Base-by-base conservation (phyloP, 306 rosid species). In the Oxytropis ochrocephala region DNA sequence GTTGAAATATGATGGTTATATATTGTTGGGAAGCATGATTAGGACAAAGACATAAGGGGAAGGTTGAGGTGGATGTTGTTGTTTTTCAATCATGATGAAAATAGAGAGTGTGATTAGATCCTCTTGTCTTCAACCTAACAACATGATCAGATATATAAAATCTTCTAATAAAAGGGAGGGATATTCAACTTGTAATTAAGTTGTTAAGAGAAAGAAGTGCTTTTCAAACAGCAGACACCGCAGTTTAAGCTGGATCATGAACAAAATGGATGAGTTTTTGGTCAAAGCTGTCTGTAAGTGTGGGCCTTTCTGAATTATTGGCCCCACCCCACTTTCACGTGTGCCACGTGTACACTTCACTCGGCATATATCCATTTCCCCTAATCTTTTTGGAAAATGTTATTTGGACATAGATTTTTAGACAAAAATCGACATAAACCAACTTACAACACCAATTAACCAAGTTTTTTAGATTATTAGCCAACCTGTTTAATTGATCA, bases 91-190 rank as follows among this genome's bases (percentile, higher is more conserved):
- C 44, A 64, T 32, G 18, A 32, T 27, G 70, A 77, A 64, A 62
- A 47, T 60, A 12, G 13, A 53, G n/a, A 56, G 6, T 55, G 67
- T 43, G 17, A 14, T 69, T 58, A 54, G 84, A 83, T 82, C 62
- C 19, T 77, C 80, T 71, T 80, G 86, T 90, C 96, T 74, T 82
- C 71, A 82, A 85, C 79, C 80, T 69, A 82, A 85, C 91, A 84
- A 43, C 84, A 80, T 73, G 35, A 38, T 9, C 50, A 49, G 41
- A 39, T 9, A 8, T 19, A 69, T 29, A 48, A 43, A 53, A 9
- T 47, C 14, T 52, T 52, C 3, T 42, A 47, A 39, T 10, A 10
- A 10, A n/a, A n/a, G n/a, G n/a, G n/a, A n/a, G n/a, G 2, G 14
- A 54, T 41, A 36, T 19, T n/a, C 62, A 38, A 58, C 19, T 72